These are phyloP conservation scores for Hyaloscypha bicolor DNA, from an alignment of 495 filamentous ascomycete genomes.

Conservation along the genomic window DNA sequence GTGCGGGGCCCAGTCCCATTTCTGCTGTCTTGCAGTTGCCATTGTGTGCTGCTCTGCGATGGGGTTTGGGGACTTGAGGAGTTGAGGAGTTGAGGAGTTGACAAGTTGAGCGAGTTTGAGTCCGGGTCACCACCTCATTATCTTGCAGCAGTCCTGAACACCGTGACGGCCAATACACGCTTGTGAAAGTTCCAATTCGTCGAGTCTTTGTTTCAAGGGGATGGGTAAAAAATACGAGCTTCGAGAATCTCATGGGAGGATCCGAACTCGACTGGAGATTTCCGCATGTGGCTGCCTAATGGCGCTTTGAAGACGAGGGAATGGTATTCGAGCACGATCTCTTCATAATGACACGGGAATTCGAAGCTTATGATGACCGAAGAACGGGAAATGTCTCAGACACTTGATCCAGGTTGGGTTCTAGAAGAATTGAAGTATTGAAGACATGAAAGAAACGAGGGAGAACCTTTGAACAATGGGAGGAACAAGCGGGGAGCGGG, in stretches of 20 bases:
- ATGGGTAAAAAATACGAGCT: not conserved
- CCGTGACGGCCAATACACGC: not conserved
- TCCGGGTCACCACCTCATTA: not conserved
- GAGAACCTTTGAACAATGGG: not conserved
- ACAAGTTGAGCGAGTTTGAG: not conserved
- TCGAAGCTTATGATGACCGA: not conserved
- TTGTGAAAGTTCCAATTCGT: not conserved
- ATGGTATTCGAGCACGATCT: not conserved
- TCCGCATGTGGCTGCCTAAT: not conserved
- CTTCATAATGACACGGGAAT: not conserved
- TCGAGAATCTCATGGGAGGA: not conserved
- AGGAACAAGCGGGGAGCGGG: not conserved
- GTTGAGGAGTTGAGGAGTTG: not conserved
- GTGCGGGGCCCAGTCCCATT: conserved; percentile 27
- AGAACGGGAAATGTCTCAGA: not conserved
- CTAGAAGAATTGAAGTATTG: not conserved
- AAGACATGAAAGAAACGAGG: not conserved
- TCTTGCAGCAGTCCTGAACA: not conserved
- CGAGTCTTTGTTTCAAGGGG: not conserved
- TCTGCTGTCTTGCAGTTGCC: conserved; percentile 9
- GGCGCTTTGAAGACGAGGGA: not conserved
- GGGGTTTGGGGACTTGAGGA: not conserved
- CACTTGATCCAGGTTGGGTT: not conserved
- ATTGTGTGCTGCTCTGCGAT: not conserved
- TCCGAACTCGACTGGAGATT: not conserved